phyloP scores from a whole-genome alignment of 179 eudicot species.

The Beta corolliflora region DNA sequence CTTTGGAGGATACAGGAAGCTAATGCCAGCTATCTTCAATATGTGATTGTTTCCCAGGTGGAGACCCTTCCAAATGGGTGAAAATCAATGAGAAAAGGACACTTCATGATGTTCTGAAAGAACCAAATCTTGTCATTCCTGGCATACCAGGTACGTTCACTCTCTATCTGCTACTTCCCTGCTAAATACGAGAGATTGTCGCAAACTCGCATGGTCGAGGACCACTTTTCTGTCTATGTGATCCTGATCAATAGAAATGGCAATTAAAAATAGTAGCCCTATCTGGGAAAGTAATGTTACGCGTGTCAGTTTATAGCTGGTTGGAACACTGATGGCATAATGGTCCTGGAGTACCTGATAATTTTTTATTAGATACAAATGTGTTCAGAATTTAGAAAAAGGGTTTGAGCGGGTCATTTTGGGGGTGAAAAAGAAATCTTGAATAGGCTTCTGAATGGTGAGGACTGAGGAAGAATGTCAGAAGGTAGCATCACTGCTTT shows the following conservation, averaged over 20 bases:
- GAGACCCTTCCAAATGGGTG: slow-evolving; percentile 59
- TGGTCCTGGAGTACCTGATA: no score
- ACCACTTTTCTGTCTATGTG: not conserved
- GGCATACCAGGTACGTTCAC: slow-evolving; percentile 78
- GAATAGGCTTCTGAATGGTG: not conserved
- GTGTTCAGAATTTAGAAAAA: no score
- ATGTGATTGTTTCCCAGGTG: slow-evolving; percentile 41
- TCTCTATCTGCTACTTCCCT: not conserved
- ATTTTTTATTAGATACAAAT: no score
- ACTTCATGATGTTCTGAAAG: slow-evolving; percentile 68
- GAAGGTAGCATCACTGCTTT: not conserved
- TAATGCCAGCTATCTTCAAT: slow-evolving; percentile 10
- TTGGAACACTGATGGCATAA: not conserved
- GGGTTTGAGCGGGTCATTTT: not conserved
- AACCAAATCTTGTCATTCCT: slow-evolving; percentile 59
- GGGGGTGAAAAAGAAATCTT: not conserved
- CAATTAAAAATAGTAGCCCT: not conserved
- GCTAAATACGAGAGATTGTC: not conserved
- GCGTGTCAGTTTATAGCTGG: not conserved
- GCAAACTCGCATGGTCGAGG: not conserved
- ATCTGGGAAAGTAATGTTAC: not conserved
- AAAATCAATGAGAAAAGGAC: slow-evolving; percentile 71
- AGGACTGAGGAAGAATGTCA: not conserved
- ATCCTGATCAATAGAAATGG: not conserved
- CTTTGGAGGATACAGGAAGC: not conserved